Evolutionary conservation across 2,329 filamentous ascomycete species (phyloP).

Genomic region (Colletotrichum sidae): DNA sequence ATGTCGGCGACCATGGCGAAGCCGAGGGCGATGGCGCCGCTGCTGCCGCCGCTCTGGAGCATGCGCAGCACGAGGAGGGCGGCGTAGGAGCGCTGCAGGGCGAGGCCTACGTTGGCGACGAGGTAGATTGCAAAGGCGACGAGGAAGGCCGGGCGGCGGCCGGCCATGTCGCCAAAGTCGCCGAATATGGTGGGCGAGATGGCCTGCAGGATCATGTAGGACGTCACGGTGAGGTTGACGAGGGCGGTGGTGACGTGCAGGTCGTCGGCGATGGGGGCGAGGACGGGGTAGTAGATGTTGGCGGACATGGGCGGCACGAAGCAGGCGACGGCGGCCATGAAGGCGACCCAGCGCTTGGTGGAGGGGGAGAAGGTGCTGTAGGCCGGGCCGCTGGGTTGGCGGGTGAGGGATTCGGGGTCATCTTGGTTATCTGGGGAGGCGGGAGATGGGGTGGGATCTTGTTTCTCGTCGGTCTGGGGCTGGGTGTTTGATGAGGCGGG

Average conservation of each 20-base stretch:
- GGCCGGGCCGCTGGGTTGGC: slow-evolving; percentile 48
- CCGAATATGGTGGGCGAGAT: slow-evolving; percentile 71
- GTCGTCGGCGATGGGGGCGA: slow-evolving; percentile 53
- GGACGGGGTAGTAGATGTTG: slow-evolving; percentile 65
- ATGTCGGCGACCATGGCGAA: slow-evolving; percentile 81
- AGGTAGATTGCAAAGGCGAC: slow-evolving; percentile 68
- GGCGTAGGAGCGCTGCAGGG: slow-evolving; percentile 66
- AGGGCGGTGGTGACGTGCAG: slow-evolving; percentile 52
- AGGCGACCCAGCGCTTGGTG: slow-evolving; percentile 64
- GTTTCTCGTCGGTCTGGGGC: slow-evolving; percentile 3
- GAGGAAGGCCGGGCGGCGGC: slow-evolving; percentile 71
- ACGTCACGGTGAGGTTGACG: slow-evolving; percentile 65
- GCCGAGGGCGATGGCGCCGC: slow-evolving; percentile 76
- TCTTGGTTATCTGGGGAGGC: not conserved
- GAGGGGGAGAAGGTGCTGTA: slow-evolving; percentile 50
- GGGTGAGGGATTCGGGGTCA: slow-evolving; percentile 44
- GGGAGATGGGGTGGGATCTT: slow-evolving; percentile 2
- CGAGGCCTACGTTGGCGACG: slow-evolving; percentile 69
- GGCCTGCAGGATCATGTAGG: slow-evolving; percentile 74
- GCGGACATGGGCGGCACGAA: slow-evolving; percentile 70
- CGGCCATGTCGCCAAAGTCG: slow-evolving; percentile 70
- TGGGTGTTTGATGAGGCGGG: not conserved
- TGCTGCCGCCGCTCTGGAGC: slow-evolving; percentile 73
- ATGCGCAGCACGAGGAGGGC: slow-evolving; percentile 71
- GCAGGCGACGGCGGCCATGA: slow-evolving; percentile 64